These are phyloP conservation scores for Betula pendula DNA, from an alignment of 306 rosid genomes.

Conservation along the genomic window DNA sequence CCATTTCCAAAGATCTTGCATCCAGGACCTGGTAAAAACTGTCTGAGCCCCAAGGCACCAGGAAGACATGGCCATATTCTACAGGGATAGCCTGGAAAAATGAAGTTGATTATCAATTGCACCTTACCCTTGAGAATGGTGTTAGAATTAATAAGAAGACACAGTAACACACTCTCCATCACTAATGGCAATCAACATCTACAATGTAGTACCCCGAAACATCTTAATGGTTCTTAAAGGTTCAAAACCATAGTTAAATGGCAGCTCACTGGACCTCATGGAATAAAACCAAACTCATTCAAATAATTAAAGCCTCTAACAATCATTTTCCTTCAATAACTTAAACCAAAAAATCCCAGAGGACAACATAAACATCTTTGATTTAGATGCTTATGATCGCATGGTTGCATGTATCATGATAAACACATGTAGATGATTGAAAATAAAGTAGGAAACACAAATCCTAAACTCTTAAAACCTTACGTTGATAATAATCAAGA, in stretches of 20 bases:
- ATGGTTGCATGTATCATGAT: neutral
- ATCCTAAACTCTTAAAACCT: neutral
- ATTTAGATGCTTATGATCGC: neutral
- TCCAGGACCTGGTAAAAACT: constrained; percentile 28
- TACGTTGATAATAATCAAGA: constrained; percentile 37
- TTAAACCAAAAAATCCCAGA: neutral
- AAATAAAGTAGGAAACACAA: neutral
- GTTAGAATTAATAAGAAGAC: neutral
- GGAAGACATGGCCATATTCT: constrained; percentile 47
- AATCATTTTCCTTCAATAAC: neutral
- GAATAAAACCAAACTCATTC: neutral
- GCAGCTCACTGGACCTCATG: neutral
- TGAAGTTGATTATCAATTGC: neutral
- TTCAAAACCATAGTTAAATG: neutral
- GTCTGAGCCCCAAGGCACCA: constrained; percentile 32
- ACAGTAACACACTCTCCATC: neutral
- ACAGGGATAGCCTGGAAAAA: constrained; percentile 32
- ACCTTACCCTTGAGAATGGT: neutral
- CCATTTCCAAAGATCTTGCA: constrained; percentile 36
- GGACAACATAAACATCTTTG: neutral
- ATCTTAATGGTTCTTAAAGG: neutral
- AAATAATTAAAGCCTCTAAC: neutral
- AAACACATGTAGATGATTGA: neutral
- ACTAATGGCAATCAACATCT: neutral
- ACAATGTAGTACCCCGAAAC: neutral